Conservation (phyloP, 768 basidiomycete genomes). For the Mycena epipterygia region DNA sequence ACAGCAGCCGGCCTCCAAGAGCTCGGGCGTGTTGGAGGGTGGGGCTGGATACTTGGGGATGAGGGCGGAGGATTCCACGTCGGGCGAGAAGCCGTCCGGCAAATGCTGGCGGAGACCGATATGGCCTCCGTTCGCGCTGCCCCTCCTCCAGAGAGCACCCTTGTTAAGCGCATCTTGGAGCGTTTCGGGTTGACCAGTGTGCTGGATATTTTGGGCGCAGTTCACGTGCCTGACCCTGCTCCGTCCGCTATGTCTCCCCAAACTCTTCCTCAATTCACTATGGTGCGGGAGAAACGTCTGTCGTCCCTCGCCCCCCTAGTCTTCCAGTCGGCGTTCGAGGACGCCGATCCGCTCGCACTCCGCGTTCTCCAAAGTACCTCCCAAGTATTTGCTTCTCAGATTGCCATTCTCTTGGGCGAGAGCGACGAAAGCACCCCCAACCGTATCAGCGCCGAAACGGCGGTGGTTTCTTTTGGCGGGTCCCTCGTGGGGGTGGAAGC, state of each 20-base stretch:
- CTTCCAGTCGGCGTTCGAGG: conserved; percentile 82
- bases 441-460: conserved; percentile 64
- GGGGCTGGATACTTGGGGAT: conserved; percentile 89
- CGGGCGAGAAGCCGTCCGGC: conserved; percentile 81
- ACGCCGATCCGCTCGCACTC: conserved; percentile 75
- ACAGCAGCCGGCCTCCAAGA: conserved; percentile 62
- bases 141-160: conserved; percentile 49
- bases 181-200: conserved; percentile 69
- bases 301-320: conserved; percentile 82
- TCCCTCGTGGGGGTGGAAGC: conserved; percentile 74
- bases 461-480: conserved; percentile 85
- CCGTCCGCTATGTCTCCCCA: conserved; percentile 38
- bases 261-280: conserved; percentile 44
- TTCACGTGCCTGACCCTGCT: conserved; percentile 74
- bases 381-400: conserved; percentile 67
- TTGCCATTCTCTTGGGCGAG: conserved; percentile 66
- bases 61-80: conserved; percentile 88
- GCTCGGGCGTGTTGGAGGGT: conserved; percentile 81
- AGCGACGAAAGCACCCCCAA: conserved; percentile 46
- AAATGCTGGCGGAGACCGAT: conserved; percentile 72
- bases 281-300: conserved; percentile 78
- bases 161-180: conserved; percentile 64
- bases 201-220: conserved; percentile 73
- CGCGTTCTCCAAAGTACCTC: conserved; percentile 68
- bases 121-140: conserved; percentile 55